Percentiles rank a stretch among this genome's conserved stretches.
These are phyloP conservation scores for Fusarium acutatum DNA, from an alignment of 2,329 filamentous ascomycete species.

Conservation along the genomic window DNA sequence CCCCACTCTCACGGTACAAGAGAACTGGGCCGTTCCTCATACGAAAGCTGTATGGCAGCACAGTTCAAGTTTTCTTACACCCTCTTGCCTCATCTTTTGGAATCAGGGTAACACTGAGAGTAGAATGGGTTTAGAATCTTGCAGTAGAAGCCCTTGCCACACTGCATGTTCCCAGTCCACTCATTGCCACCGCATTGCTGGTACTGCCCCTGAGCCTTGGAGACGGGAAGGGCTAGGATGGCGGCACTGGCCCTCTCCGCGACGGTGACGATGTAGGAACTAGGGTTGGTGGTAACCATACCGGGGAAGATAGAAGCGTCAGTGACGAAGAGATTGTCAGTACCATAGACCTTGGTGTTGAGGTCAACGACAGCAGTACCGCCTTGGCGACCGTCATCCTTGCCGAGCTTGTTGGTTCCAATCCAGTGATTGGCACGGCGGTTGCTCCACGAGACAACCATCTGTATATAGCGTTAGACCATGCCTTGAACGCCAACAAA, in stretches of 20 bases:
- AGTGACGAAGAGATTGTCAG: slow-evolving; percentile 3
- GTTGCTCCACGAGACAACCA: slow-evolving; percentile 15
- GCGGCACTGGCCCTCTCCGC: slow-evolving; percentile 2
- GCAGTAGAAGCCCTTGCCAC: slow-evolving; percentile 3
- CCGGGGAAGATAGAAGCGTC: slow-evolving; percentile 9
- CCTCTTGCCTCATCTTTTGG: background rate
- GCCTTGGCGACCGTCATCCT: slow-evolving; percentile 3
- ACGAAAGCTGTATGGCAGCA: background rate
- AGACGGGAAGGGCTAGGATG: slow-evolving; percentile 1
- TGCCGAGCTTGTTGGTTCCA: slow-evolving; percentile 11
- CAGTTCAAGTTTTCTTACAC: no score
- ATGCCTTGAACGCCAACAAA: rapidly evolving
- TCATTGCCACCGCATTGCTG: slow-evolving; percentile 1
- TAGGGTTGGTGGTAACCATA: slow-evolving; percentile 3
- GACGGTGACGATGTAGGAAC: background rate
- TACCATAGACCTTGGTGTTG: slow-evolving; percentile 14
- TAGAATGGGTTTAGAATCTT: background rate
- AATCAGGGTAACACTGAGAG: slow-evolving; percentile 2
- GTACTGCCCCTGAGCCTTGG: slow-evolving; percentile 1
- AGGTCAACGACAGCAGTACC: slow-evolving; percentile 11
- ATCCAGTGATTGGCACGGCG: slow-evolving; percentile 15
- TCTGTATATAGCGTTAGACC: background rate
- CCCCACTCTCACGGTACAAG: background rate
- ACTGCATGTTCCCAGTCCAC: slow-evolving; percentile 7
- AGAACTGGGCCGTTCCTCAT: background rate